Base-by-base conservation (phyloP, 352 stramenopile genomes). In the Elongisporangium anandrum region DNA sequence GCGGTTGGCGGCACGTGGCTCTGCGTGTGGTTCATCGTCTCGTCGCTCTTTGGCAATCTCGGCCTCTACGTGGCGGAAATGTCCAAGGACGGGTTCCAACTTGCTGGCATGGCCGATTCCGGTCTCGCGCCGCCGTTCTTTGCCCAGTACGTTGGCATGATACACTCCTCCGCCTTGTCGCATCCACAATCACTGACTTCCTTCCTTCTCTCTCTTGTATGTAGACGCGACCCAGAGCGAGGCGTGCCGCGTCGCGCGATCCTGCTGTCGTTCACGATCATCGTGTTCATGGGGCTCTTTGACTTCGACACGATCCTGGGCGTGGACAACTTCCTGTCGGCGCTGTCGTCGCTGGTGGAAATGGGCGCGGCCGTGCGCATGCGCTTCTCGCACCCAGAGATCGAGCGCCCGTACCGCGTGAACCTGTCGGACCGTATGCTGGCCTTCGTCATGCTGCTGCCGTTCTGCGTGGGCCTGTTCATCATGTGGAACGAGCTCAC, bases 31-130 rank as follows among this genome's bases (percentile, higher is more conserved):
- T 65, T 96, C 22, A 51, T 96, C 16, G 71, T 94, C 19, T 89
- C 75, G 19, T 85, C 79, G 12, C 72, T 94, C 23, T 82, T 91
- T 52, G 83, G 83, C 0, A 94, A 94, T 54, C 66, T 91, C 22
- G 85, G 85, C 17, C 72, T 94, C 17, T 93, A 93, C 65, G 77
- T 90, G 16, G 85, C 85, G 38, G 81, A 94, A 53, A 90, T 94
- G 74, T 77, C 81, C 45, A 91, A 94, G 60, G 81, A 94, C 61
- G 80, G 75, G 15, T 94, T 90, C 41, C 81, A 92, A 55, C 68
- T 94, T 22, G 82, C 80, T 29, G 85, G 85, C 8, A 94, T 94
- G 85, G 81, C 85, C 4, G 79, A 91, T 47, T 88, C 81, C n/a
- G 85, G 85, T 7, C 70, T 94, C 21, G 83, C 85, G 13, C 85